A percentile compares a stretch with the other conserved stretches of the same genome.
Conservation (phyloP, 2,329 filamentous ascomycete species). For the Trichoderma koningii region DNA sequence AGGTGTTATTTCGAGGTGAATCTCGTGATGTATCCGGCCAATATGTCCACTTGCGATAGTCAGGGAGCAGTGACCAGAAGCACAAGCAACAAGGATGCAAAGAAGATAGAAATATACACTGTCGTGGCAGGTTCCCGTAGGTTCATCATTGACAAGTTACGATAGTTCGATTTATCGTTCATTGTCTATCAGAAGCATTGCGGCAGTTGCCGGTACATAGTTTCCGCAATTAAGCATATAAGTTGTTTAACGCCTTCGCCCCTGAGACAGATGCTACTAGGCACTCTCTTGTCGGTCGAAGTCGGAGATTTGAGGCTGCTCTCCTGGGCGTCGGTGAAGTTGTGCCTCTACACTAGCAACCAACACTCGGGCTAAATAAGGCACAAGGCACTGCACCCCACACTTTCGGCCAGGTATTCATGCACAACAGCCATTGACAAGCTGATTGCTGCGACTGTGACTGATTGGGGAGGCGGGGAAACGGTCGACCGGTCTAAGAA, state of each 20-base stretch:
- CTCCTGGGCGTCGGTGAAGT: neutral
- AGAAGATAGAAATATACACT: neutral
- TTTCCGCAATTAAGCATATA: too few relatives aligned
- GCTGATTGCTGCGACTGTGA: conserved; percentile 16
- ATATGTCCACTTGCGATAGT: neutral
- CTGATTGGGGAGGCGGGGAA: neutral
- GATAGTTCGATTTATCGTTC: neutral
- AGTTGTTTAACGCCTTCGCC: neutral
- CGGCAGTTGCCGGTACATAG: too few relatives aligned
- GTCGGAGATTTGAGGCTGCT: neutral
- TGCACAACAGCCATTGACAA: conserved; percentile 10
- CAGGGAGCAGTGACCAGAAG: neutral
- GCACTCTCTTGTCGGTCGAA: neutral
- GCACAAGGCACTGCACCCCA: conserved; percentile 12
- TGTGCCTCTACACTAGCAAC: conserved; percentile 5
- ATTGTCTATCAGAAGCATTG: too few relatives aligned
- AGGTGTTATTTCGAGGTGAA: neutral
- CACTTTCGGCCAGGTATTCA: conserved; percentile 10
- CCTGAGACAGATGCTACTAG: neutral
- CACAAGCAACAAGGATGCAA: neutral
- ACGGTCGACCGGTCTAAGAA: neutral
- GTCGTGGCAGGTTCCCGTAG: neutral
- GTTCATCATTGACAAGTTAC: neutral
- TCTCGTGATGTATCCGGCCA: neutral
- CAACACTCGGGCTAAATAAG: conserved; percentile 10